Evolutionary conservation across 2,329 filamentous ascomycete species (phyloP).

Genomic region (Aspergillus pseudoterreus): DNA sequence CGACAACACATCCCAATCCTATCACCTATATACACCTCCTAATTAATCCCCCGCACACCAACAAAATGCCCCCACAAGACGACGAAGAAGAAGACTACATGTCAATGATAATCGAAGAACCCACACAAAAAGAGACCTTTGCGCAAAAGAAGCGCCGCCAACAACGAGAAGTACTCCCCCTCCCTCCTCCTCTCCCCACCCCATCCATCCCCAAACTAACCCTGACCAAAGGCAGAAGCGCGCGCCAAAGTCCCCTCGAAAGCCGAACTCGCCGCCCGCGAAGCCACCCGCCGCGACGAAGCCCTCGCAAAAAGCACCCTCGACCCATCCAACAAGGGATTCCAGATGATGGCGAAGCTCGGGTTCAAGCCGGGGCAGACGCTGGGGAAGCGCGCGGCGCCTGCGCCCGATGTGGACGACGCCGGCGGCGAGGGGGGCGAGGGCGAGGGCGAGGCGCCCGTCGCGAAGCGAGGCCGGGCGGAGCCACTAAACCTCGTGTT

Average conservation of each 20-base stretch:
- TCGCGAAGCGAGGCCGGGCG: slow-evolving; percentile 37
- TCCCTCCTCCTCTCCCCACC: slow-evolving; percentile 21
- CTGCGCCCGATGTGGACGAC: too few species aligned
- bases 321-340: slow-evolving; percentile 73
- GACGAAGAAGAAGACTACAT: slow-evolving; percentile 95
- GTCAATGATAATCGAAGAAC: slow-evolving; percentile 84
- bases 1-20: neutral
- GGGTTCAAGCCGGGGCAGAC: slow-evolving; percentile 76
- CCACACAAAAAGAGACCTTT: slow-evolving; percentile 58
- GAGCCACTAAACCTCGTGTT: slow-evolving; percentile 74
- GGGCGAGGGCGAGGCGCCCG: slow-evolving; percentile 8
- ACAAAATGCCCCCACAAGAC: slow-evolving; percentile 26
- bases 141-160: slow-evolving; percentile 56
- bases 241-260: slow-evolving; percentile 69
- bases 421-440: neutral
- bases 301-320: slow-evolving; percentile 74
- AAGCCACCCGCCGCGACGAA: slow-evolving; percentile 66
- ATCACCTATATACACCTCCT: neutral
- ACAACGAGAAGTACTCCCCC: slow-evolving; percentile 45
- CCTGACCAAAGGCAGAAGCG: slow-evolving; percentile 55
- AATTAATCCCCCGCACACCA: neutral
- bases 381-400: slow-evolving; percentile 60
- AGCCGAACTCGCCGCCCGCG: slow-evolving; percentile 73
- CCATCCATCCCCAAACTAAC: slow-evolving; percentile 43
- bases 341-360: slow-evolving; percentile 96